phyloP scores from a whole-genome alignment of 495 filamentous ascomycete species.

The Hypoxylon subgilvum region DNA sequence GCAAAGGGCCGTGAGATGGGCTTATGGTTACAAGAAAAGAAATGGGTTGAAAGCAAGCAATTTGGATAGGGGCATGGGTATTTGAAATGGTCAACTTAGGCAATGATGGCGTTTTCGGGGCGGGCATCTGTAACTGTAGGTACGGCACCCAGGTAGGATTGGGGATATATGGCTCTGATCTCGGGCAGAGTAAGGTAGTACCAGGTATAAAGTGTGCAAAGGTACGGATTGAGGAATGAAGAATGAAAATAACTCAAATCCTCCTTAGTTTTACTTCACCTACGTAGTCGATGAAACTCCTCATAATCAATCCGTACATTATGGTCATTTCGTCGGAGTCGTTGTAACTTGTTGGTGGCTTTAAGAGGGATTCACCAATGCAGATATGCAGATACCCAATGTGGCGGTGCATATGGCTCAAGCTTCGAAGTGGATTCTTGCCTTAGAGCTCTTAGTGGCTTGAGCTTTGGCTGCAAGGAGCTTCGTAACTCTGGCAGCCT shows the following conservation, averaged over 20 bases:
- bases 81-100: not conserved
- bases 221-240: no score
- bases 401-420: conserved; percentile 12
- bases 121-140: not conserved
- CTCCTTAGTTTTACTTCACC: no score
- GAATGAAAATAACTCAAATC: no score
- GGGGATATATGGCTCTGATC: no score
- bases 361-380: no score
- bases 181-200: no score
- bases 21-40: conserved; percentile 36
- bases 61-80: conserved; percentile 23
- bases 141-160: no score
- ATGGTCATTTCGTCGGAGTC: no score
- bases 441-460: not conserved
- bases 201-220: no score
- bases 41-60: conserved; percentile 30
- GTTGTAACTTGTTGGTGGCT: no score
- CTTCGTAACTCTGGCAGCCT: conserved; percentile 46
- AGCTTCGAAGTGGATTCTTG: conserved; percentile 18
- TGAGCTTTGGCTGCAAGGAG: conserved; percentile 19
- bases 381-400: not conserved
- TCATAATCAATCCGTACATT: no score
- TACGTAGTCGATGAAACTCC: no score
- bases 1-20: conserved; percentile 33
- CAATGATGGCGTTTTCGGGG: not conserved